Evolutionary conservation across 2,329 filamentous ascomycete genomes (phyloP).

Genomic region (Calonectria pauciramosa): DNA sequence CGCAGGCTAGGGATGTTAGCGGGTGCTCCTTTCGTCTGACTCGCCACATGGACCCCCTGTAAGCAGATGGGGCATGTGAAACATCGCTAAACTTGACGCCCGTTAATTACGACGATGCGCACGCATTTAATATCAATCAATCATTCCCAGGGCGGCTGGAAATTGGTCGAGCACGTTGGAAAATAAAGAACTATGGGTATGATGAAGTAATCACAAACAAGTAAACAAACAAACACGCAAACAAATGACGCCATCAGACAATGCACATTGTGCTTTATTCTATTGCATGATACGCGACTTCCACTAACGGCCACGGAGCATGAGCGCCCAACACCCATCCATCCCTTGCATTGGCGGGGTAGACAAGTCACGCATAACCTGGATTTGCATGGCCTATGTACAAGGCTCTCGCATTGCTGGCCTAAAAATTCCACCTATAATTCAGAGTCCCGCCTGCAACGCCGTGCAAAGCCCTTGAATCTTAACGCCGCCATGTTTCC

Average conservation of each 20-base stretch:
- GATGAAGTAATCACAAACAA: background rate
- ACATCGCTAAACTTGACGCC: conserved; percentile 5
- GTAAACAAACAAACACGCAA: background rate
- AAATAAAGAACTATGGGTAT: background rate
- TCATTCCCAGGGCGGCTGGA: background rate
- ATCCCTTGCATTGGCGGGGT: background rate
- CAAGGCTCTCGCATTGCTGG: conserved; percentile 4
- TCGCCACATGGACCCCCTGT: conserved; percentile 25
- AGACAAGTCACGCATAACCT: background rate
- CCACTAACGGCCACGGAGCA: background rate
- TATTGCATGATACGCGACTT: background rate
- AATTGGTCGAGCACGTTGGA: background rate
- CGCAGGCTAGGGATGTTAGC: conserved; percentile 9
- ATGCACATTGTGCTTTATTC: background rate
- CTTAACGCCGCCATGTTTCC: conserved; percentile 21
- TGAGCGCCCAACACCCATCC: background rate
- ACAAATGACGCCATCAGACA: background rate
- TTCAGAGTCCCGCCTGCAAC: conserved; percentile 6
- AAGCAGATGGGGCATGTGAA: conserved; percentile 21
- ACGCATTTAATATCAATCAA: background rate
- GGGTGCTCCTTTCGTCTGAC: conserved; percentile 13
- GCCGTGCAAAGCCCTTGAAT: background rate
- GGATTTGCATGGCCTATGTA: background rate
- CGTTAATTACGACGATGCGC: conserved; percentile 10
- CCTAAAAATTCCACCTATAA: conserved; percentile 16